These are phyloP conservation scores for Parafenestella ontariensis DNA, from an alignment of 2,329 filamentous ascomycete genomes.

Conservation along the genomic window DNA sequence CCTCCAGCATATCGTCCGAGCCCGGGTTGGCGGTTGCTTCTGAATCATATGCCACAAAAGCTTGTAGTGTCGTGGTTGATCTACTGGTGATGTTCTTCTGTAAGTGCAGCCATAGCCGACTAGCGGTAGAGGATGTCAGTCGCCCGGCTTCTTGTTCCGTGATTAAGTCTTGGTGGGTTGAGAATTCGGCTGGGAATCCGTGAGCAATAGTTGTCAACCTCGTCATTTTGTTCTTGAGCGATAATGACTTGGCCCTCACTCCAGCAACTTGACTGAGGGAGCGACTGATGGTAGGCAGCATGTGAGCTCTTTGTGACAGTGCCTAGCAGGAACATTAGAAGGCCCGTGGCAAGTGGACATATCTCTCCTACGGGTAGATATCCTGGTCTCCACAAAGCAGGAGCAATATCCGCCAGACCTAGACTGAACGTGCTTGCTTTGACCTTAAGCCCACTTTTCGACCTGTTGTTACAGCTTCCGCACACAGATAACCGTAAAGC, in stretches of 20 bases:
- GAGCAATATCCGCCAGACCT: conserved; percentile 48
- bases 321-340: conserved; percentile 28
- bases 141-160: not conserved
- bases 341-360: not conserved
- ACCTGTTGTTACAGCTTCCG: conserved; percentile 31
- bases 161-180: not conserved
- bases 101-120: conserved; percentile 12
- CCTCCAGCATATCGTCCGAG: conserved; percentile 18
- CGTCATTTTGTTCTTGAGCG: conserved; percentile 23
- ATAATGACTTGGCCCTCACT: conserved; percentile 14
- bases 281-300: conserved; percentile 49
- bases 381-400: conserved; percentile 50
- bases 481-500: conserved; percentile 47
- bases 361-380: conserved; percentile 38
- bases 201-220: not conserved
- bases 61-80: not conserved
- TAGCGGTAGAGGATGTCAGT: not conserved
- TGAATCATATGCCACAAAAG: conserved; percentile 3
- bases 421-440: conserved; percentile 41
- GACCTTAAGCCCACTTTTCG: conserved; percentile 33
- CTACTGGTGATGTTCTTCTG: conserved; percentile 4
- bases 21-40: not conserved
- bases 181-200: not conserved
- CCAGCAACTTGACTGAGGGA: conserved; percentile 33
- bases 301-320: conserved; percentile 41